A percentile compares a stretch with the other conserved stretches of the same genome.
These are phyloP conservation scores for Russula vinacea DNA, from an alignment of 768 basidiomycete species.

Conservation along the genomic window DNA sequence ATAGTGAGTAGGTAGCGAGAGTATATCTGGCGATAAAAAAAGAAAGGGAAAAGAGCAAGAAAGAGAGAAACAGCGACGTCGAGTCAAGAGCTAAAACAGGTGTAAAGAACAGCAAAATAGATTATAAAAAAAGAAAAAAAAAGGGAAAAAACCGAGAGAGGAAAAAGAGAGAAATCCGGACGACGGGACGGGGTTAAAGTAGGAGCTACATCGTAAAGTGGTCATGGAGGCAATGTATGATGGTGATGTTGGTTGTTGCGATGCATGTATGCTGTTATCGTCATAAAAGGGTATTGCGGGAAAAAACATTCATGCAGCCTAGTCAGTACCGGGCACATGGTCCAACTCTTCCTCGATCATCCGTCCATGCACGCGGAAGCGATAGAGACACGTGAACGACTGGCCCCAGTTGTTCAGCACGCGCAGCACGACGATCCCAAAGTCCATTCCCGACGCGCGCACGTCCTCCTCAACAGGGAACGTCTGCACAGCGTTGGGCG, in stretches of 20 bases:
- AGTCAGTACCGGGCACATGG: not conserved
- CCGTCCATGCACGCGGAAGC: slow-evolving; percentile 75
- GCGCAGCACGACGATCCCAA: slow-evolving; percentile 77
- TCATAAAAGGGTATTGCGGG: not conserved
- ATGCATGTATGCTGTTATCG: not conserved
- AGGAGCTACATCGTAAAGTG: slow-evolving; percentile 11
- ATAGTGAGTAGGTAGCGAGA: slow-evolving; percentile 6
- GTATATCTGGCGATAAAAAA: slow-evolving; percentile 7
- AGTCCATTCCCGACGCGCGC: slow-evolving; percentile 68
- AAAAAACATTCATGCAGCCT: slow-evolving; percentile 8
- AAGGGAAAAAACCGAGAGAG: not conserved
- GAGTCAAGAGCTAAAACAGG: not conserved
- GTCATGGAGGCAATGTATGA: slow-evolving; percentile 8
- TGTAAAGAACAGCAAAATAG: slow-evolving; percentile 23
- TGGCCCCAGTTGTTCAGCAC: slow-evolving; percentile 87
- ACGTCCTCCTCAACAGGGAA: slow-evolving; percentile 55
- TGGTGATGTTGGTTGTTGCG: not conserved
- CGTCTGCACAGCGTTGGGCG: slow-evolving; percentile 45
- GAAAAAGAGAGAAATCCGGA: not conserved
- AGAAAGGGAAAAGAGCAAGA: not conserved
- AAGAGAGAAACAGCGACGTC: not conserved
- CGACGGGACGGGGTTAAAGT: not conserved
- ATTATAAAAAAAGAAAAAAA: slow-evolving; percentile 27
- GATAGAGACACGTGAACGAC: slow-evolving; percentile 86
- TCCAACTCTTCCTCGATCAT: slow-evolving; percentile 34